These are phyloP conservation scores for Penicillium parvum DNA, from an alignment of 495 filamentous ascomycete genomes.

Conservation along the genomic window DNA sequence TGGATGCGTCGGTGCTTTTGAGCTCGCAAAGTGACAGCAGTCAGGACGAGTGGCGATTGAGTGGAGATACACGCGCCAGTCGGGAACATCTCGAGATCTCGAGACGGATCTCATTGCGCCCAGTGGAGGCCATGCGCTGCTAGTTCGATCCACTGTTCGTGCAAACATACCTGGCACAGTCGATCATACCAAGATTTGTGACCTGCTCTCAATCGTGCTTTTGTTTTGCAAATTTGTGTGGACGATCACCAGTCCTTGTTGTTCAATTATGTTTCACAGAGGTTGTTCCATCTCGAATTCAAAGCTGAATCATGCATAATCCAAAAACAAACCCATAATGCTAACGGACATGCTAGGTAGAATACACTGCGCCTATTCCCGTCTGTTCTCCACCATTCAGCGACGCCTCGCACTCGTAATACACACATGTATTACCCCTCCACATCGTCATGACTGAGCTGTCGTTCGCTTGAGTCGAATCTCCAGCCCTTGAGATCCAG, in stretches of 20 bases:
- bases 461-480: slow-evolving; percentile 23
- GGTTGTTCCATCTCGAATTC: background rate
- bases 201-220: too few species aligned
- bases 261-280: background rate
- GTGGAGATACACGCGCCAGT: background rate
- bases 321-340: background rate
- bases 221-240: background rate
- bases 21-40: background rate
- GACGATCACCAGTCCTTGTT: background rate
- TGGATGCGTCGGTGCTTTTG: background rate
- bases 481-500: slow-evolving; percentile 19
- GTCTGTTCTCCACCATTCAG: too few species aligned
- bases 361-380: too few species aligned
- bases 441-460: slow-evolving; percentile 17
- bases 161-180: background rate
- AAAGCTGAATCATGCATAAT: background rate
- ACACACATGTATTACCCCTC: background rate
- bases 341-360: background rate
- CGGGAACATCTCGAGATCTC: background rate
- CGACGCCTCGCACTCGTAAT: too few species aligned
- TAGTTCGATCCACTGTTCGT: slow-evolving; percentile 7
- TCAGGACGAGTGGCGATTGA: background rate
- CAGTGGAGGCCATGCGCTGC: background rate
- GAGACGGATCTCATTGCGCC: background rate
- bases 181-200: too few species aligned